These are phyloP conservation scores for Alternaria ventricosa DNA, from an alignment of 2,329 filamentous ascomycete species.

Conservation along the genomic window DNA sequence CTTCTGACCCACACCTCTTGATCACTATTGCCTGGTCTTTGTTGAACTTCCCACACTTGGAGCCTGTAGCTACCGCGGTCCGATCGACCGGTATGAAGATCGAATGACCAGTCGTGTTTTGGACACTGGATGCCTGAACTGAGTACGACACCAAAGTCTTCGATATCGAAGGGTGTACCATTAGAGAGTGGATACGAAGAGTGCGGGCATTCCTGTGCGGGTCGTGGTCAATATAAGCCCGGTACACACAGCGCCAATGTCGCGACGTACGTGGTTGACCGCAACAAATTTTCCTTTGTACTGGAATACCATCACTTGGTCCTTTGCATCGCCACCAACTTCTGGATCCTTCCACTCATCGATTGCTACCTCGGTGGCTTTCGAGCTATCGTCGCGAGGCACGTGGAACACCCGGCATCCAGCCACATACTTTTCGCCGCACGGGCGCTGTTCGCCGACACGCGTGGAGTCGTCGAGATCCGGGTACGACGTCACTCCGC, in stretches of 20 bases:
- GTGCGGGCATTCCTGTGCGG: slow-evolving; percentile 63
- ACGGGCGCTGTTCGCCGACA: slow-evolving; percentile 24
- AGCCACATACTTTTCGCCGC: slow-evolving; percentile 16
- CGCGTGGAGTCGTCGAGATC: slow-evolving; percentile 19
- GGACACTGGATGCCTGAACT: slow-evolving; percentile 70
- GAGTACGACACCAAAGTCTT: slow-evolving; percentile 71
- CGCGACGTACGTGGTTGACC: slow-evolving; percentile 65
- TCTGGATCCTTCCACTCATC: slow-evolving; percentile 36
- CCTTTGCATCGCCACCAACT: slow-evolving; percentile 42
- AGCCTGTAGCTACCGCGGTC: slow-evolving; percentile 69
- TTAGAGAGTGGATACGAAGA: slow-evolving; percentile 70
- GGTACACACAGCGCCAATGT: too few relatives aligned
- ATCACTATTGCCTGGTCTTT: slow-evolving; percentile 34
- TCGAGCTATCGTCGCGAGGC: slow-evolving; percentile 28
- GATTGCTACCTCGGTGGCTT: slow-evolving; percentile 23
- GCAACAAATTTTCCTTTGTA: slow-evolving; percentile 71
- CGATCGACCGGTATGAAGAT: slow-evolving; percentile 66
- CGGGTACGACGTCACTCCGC: slow-evolving; percentile 26
- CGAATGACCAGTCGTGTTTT: slow-evolving; percentile 75
- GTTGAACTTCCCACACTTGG: slow-evolving; percentile 68
- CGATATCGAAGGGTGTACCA: slow-evolving; percentile 71
- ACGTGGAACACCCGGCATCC: slow-evolving; percentile 36
- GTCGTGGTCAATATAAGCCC: neutral
- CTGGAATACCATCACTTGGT: slow-evolving; percentile 71
- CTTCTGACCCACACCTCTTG: slow-evolving; percentile 42